phyloP scores from a whole-genome alignment of 106 monocot genomes.

The Posidonia australis region DNA sequence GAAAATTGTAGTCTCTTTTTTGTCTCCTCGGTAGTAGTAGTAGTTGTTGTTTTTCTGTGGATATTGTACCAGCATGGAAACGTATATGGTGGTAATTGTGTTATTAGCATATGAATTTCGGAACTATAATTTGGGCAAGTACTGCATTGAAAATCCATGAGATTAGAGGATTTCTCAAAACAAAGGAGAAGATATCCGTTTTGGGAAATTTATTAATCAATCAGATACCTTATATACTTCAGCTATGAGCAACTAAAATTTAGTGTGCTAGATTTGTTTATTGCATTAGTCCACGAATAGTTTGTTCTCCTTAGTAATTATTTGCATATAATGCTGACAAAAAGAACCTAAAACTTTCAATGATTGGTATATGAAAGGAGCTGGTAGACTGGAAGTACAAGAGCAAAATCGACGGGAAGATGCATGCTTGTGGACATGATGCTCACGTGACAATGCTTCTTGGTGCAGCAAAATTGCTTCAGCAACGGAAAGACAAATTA shows the following conservation, averaged over 20 bases:
- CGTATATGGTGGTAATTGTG: too few relatives aligned
- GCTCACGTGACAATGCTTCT: constrained; percentile 88
- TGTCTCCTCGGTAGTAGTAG: neutral
- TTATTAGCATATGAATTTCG: too few relatives aligned
- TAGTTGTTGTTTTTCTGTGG: neutral
- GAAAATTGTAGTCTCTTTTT: neutral
- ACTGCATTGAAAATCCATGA: too few relatives aligned
- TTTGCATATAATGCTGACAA: neutral
- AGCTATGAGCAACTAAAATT: too few relatives aligned
- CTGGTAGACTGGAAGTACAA: constrained; percentile 74
- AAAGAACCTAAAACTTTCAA: neutral
- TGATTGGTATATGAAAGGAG: constrained; percentile 32
- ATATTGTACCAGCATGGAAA: neutral
- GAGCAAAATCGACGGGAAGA: constrained; percentile 68
- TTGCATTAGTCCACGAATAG: too few relatives aligned
- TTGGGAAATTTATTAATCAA: too few relatives aligned
- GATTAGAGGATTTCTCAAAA: too few relatives aligned
- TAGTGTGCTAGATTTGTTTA: too few relatives aligned
- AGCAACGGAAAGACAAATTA: constrained; percentile 37
- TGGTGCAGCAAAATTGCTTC: constrained; percentile 81
- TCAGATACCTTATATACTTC: too few relatives aligned
- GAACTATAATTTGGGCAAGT: too few relatives aligned
- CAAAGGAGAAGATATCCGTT: too few relatives aligned
- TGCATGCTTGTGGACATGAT: constrained; percentile 98
- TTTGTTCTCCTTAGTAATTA: neutral